phyloP scores from a whole-genome alignment of 345 rosid genomes.

The Hibiscus trionum region DNA sequence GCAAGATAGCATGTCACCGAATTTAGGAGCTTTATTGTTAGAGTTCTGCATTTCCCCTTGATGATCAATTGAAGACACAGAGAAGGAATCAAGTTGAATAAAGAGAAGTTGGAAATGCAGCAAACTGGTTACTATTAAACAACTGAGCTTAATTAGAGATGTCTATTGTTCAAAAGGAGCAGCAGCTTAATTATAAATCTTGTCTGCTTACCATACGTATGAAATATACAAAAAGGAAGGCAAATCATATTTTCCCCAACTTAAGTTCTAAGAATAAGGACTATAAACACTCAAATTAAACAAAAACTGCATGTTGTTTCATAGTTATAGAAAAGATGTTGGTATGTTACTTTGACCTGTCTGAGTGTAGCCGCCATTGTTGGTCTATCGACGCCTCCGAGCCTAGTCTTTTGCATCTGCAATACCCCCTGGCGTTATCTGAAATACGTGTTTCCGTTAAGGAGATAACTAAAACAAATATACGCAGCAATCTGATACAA shows the following conservation, averaged over 20 bases:
- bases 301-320: neutral
- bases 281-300: neutral
- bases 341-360: neutral
- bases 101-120: slow-evolving; percentile 77
- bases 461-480: slow-evolving; percentile 16
- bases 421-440: slow-evolving; percentile 82
- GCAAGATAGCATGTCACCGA: too few relatives aligned
- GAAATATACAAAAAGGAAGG: neutral
- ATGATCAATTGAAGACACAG: slow-evolving; percentile 11
- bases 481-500: neutral
- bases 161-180: neutral
- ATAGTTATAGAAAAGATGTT: neutral
- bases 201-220: neutral
- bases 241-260: neutral
- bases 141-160: slow-evolving; percentile 27
- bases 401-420: slow-evolving; percentile 77
- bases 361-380: neutral
- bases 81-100: slow-evolving; percentile 64
- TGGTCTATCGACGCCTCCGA: neutral
- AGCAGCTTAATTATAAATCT: neutral
- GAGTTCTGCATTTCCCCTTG: too few relatives aligned
- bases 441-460: slow-evolving; percentile 52
- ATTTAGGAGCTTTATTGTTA: too few relatives aligned
- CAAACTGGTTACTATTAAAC: slow-evolving; percentile 57
- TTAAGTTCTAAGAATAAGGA: neutral